Percentiles rank a stretch among this genome's conserved stretches.
phyloP scores from a whole-genome alignment of 1,284 basidiomycete species.

The Ceratobasidium sp. region DNA sequence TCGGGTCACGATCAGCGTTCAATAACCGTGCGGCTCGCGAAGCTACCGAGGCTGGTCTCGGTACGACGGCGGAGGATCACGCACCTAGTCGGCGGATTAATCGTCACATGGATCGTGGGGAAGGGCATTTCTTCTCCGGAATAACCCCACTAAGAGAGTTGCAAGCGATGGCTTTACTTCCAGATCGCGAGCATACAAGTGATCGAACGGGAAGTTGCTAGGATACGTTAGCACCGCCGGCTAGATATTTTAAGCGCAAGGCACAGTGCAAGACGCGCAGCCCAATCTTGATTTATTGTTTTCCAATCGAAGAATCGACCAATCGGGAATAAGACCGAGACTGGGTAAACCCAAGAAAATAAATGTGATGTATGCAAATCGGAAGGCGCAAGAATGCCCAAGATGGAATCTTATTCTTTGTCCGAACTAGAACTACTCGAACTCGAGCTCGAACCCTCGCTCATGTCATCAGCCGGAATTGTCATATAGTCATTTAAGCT shows the following conservation, averaged over 20 bases:
- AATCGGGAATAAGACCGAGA: not conserved
- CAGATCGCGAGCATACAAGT: constrained; percentile 5
- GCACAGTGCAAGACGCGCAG: not conserved
- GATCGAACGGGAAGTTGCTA: constrained; percentile 2
- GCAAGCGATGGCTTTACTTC: not conserved
- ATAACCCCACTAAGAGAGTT: constrained; percentile 19
- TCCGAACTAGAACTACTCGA: constrained; percentile 20
- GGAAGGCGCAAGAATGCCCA: not conserved
- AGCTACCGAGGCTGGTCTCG: constrained; percentile 8
- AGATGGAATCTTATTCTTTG: not conserved
- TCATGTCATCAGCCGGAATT: constrained; percentile 55
- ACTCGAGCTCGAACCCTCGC: constrained; percentile 42
- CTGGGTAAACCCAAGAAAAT: not conserved
- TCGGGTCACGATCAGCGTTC: not conserved
- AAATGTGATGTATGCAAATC: not conserved
- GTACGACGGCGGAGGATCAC: constrained; percentile 22
- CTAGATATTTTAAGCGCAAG: constrained; percentile 2
- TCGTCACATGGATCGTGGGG: constrained; percentile 17
- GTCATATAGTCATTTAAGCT: constrained; percentile 76
- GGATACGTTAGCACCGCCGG: not conserved
- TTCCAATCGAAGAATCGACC: not conserved
- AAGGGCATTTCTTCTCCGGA: constrained; percentile 13
- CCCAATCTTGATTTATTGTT: not conserved
- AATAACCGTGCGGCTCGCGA: not conserved
- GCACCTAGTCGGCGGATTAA: constrained; percentile 18